These are phyloP conservation scores for Suillus decipiens DNA, from an alignment of 768 basidiomycete genomes.

Conservation along the genomic window DNA sequence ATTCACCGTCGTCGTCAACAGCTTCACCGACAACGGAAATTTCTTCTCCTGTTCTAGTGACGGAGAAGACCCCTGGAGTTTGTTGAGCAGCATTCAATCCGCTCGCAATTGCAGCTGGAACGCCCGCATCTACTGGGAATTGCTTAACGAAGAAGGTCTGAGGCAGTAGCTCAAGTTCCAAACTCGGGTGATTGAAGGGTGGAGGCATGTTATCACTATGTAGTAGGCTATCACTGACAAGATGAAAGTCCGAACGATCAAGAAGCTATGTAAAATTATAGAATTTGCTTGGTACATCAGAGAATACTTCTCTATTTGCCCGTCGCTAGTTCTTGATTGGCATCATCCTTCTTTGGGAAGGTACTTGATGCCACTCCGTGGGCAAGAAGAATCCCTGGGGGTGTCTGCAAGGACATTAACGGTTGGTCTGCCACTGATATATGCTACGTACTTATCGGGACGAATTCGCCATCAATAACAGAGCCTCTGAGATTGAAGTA, in stretches of 20 bases:
- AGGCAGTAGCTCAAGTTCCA: constrained; percentile 48
- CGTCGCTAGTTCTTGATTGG: no score
- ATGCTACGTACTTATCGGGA: constrained; percentile 51
- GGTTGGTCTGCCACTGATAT: not conserved
- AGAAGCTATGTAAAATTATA: constrained; percentile 8
- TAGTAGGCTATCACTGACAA: not conserved
- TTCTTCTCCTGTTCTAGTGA: constrained; percentile 63
- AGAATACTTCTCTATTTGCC: not conserved
- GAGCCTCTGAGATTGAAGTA: constrained; percentile 69
- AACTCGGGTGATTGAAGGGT: constrained; percentile 45
- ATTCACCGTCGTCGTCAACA: constrained; percentile 41
- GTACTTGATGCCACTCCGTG: constrained; percentile 60
- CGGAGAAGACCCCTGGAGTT: constrained; percentile 46
- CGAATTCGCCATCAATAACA: constrained; percentile 63
- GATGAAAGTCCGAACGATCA: not conserved
- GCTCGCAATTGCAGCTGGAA: constrained; percentile 30
- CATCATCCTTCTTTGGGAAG: constrained; percentile 46
- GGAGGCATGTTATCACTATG: constrained; percentile 37
- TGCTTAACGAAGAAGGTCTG: constrained; percentile 50
- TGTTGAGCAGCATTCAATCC: constrained; percentile 32
- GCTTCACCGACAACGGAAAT: constrained; percentile 58
- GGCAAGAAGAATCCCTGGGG: constrained; percentile 50
- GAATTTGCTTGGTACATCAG: not conserved
- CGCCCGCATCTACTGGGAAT: constrained; percentile 31
- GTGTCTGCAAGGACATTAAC: constrained; percentile 42